phyloP scores from a whole-genome alignment of 768 basidiomycete species.

The Pulveroboletus sp. region DNA sequence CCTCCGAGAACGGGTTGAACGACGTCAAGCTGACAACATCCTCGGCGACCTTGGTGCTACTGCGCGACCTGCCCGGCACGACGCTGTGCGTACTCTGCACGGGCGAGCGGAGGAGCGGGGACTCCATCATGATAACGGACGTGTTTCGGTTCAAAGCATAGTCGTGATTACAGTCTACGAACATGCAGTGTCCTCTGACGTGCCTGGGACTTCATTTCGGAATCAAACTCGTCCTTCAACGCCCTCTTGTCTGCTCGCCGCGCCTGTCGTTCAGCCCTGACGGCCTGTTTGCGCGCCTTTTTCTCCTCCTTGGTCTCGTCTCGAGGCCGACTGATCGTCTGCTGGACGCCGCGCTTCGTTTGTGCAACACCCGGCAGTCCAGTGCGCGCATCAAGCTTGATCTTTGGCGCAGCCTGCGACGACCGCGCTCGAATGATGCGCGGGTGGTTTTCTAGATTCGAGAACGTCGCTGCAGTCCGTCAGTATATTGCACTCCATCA shows the following conservation, averaged over 20 bases:
- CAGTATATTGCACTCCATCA: conserved; percentile 3
- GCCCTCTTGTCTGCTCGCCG: conserved; percentile 68
- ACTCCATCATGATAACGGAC: conserved; percentile 31
- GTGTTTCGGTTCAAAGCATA: conserved; percentile 12
- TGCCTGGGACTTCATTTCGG: conserved; percentile 62
- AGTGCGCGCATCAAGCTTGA: conserved; percentile 70
- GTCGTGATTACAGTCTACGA: conserved; percentile 22
- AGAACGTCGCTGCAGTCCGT: conserved; percentile 74
- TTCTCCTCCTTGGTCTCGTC: conserved; percentile 77
- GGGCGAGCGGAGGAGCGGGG: conserved; percentile 28
- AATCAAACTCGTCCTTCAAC: conserved; percentile 59
- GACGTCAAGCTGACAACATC: conserved; percentile 78
- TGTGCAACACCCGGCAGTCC: conserved; percentile 67
- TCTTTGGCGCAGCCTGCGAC: conserved; percentile 53
- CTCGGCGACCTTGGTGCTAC: conserved; percentile 52
- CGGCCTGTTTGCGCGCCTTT: conserved; percentile 65
- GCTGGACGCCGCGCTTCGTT: too few relatives aligned
- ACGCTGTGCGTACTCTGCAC: conserved; percentile 33
- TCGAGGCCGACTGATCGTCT: conserved; percentile 67
- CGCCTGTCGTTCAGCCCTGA: conserved; percentile 62
- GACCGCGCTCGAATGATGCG: conserved; percentile 74
- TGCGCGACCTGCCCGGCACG: conserved; percentile 57
- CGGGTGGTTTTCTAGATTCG: conserved; percentile 98
- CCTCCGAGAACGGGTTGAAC: conserved; percentile 91
- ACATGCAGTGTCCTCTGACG: conserved; percentile 34